A percentile compares a stretch with the other conserved stretches of the same genome.
Evolutionary conservation across 2,329 filamentous ascomycete genomes (phyloP).

Genomic region (Sporothrix schenckii): DNA sequence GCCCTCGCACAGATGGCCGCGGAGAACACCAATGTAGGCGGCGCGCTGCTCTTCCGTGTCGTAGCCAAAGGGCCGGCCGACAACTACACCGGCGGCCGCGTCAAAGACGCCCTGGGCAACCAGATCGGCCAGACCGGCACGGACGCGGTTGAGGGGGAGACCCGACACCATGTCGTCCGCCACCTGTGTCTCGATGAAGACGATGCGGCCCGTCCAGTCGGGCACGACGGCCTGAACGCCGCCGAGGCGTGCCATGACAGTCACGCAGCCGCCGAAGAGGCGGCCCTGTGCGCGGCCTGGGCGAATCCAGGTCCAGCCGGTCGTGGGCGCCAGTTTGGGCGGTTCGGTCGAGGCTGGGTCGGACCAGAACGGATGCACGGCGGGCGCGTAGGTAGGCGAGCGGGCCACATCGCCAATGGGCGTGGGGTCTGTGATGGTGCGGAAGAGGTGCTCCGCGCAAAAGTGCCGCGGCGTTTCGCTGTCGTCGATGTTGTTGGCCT

Average conservation of each 20-base stretch:
- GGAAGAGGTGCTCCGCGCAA: constrained; percentile 9
- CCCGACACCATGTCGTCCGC: not conserved
- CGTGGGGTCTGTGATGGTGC: not conserved
- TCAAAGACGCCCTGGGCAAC: constrained; percentile 12
- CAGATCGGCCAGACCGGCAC: not conserved
- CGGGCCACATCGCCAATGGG: constrained; percentile 3
- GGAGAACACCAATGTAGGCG: not conserved
- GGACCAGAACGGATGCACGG: not conserved
- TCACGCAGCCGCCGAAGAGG: constrained; percentile 15
- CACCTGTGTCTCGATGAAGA: constrained; percentile 4
- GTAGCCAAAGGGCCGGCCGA: constrained; percentile 10
- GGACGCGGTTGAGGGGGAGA: not conserved
- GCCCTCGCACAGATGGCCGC: not conserved
- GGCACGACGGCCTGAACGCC: not conserved
- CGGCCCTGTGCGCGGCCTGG: not conserved
- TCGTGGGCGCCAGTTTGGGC: not conserved
- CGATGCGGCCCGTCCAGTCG: constrained; percentile 13
- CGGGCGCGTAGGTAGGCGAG: not conserved
- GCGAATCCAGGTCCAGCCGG: constrained; percentile 1
- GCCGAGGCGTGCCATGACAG: constrained; percentile 8
- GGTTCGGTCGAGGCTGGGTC: not conserved
- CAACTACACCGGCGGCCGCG: not conserved
- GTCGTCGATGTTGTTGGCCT: not conserved
- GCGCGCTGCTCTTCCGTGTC: not conserved
- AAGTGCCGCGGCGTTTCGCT: not conserved